Conservation (phyloP, 805 yeast genomes). For the Dipodascus albidus region DNA sequence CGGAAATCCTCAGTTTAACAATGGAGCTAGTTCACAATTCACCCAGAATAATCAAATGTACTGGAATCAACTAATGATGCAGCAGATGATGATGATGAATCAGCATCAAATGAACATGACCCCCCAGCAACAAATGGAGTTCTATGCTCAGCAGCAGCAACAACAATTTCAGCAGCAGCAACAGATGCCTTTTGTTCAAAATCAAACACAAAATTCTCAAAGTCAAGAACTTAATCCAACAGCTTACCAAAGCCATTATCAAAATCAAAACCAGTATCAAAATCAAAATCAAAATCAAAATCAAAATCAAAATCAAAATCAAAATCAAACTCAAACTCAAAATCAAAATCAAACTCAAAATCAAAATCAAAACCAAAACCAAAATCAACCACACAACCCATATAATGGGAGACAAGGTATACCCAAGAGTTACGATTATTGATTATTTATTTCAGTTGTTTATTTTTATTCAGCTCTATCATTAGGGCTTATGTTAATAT, state of each 20-base stretch:
- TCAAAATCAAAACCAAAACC: not conserved
- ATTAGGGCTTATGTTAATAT: too few relatives aligned
- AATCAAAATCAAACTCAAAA: not conserved
- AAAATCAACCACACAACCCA: not conserved
- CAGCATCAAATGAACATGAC: constrained; percentile 5
- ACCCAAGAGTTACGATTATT: not conserved
- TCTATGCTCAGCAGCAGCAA: constrained; percentile 11
- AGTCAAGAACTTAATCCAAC: too few relatives aligned
- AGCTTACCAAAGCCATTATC: too few relatives aligned
- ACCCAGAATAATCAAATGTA: constrained; percentile 8
- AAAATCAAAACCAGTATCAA: not conserved
- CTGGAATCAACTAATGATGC: constrained; percentile 1
- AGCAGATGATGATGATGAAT: constrained; percentile 4
- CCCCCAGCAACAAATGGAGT: constrained; percentile 11
- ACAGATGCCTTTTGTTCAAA: constrained; percentile 10
- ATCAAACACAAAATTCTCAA: not conserved
- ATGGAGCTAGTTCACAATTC: constrained; percentile 2
- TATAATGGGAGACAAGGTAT: not conserved
- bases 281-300: not conserved
- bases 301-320: not conserved
- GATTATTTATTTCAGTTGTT: too few relatives aligned
- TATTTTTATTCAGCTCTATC: too few relatives aligned
- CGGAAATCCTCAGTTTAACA: not conserved
- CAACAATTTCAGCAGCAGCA: constrained; percentile 14
- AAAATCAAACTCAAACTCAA: not conserved